These are phyloP conservation scores for Eucalyptus tenuipes DNA, from an alignment of 345 rosid species.

Conservation along the genomic window DNA sequence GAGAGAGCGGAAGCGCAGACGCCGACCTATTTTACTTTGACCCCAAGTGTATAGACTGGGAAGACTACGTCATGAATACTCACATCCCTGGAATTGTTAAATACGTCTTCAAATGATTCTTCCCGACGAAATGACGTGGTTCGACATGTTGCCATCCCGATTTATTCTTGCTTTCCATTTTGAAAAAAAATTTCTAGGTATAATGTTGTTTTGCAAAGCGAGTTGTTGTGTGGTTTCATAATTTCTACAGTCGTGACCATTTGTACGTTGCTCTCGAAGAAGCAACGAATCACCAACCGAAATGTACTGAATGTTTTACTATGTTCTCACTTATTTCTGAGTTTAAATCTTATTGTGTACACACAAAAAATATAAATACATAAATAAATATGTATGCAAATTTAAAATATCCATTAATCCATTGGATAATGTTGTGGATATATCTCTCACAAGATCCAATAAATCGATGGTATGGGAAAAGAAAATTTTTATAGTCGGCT, in stretches of 20 bases:
- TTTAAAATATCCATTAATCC: neutral
- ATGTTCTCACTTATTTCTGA: neutral
- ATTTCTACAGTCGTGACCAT: neutral
- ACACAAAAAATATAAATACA: neutral
- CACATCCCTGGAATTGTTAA: conserved; percentile 63
- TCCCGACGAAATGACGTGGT: neutral
- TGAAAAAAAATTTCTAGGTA: neutral
- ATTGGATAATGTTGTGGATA: neutral
- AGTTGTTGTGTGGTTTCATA: neutral
- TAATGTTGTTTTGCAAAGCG: neutral
- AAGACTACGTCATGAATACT: conserved; percentile 34
- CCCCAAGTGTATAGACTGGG: conserved; percentile 53
- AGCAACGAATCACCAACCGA: neutral
- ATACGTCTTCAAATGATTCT: conserved; percentile 25
- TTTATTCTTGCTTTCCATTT: neutral
- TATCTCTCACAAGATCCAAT: neutral
- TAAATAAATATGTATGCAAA: neutral
- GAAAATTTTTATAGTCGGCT: no score
- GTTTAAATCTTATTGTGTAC: neutral
- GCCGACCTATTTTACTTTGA: conserved; percentile 33
- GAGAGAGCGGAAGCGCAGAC: conserved; percentile 14
- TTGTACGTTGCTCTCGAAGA: neutral
- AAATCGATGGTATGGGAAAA: neutral
- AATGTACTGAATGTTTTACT: neutral
- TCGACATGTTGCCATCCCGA: neutral